Conservation (phyloP, 345 rosid genomes). For the Gossypium thurberi region DNA sequence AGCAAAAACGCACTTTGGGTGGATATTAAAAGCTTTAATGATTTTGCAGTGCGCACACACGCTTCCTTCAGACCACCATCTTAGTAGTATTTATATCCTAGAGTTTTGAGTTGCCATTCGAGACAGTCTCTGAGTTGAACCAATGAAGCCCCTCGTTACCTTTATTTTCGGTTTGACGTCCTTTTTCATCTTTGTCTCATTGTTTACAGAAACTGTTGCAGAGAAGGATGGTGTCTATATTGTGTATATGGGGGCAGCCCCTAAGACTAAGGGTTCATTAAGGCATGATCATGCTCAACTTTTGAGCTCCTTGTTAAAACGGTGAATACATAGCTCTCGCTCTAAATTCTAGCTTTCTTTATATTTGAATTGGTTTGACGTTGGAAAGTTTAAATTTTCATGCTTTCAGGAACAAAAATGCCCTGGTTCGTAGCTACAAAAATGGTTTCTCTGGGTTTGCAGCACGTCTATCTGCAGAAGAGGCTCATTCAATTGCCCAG, state of each 20-base stretch:
- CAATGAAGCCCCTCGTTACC: constrained; percentile 30
- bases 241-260: constrained; percentile 64
- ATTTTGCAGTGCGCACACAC: neutral
- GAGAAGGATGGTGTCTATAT: constrained; percentile 47
- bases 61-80: constrained; percentile 8
- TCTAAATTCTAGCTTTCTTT: too few relatives aligned
- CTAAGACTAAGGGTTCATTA: constrained; percentile 29
- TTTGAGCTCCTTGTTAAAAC: constrained; percentile 39
- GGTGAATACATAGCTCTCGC: constrained; percentile 17
- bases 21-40: constrained; percentile 17
- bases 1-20: constrained; percentile 27
- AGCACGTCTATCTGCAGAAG: constrained; percentile 60
- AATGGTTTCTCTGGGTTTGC: constrained; percentile 76
- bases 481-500: constrained; percentile 44
- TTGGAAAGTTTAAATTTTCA: neutral
- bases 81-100: constrained; percentile 13
- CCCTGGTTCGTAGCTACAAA: constrained; percentile 41
- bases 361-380: too few relatives aligned
- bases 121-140: constrained; percentile 6
- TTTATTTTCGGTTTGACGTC: constrained; percentile 1
- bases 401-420: constrained; percentile 36
- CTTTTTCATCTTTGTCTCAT: constrained; percentile 18
- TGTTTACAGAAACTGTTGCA: constrained; percentile 14
- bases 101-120: neutral
- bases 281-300: constrained; percentile 33